Evolutionary conservation across 768 basidiomycete species (phyloP).

Genomic region (Hebeloma cylindrosporum): DNA sequence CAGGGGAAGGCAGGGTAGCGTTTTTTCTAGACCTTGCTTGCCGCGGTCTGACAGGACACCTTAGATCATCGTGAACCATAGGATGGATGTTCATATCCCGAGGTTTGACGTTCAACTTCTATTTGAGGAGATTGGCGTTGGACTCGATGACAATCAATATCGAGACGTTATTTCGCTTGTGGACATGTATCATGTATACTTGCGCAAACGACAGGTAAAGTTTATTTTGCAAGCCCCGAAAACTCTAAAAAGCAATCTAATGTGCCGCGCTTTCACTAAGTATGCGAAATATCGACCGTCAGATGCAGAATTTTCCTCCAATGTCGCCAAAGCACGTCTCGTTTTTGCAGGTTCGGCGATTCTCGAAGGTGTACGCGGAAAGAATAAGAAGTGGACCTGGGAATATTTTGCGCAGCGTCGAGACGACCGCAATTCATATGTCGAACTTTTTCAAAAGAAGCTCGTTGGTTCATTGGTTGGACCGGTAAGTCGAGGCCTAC

Average conservation of each 20-base stretch:
- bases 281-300: conserved; percentile 81
- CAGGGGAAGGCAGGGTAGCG: conserved; percentile 86
- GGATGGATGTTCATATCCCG: conserved; percentile 69
- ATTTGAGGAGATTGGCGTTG: conserved; percentile 92
- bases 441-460: conserved; percentile 81
- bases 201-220: conserved; percentile 74
- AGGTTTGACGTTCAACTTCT: conserved; percentile 84
- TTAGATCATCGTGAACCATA: conserved; percentile 82
- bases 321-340: conserved; percentile 66
- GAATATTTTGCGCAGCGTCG: conserved; percentile 83
- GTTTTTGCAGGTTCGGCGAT: conserved; percentile 82
- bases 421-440: conserved; percentile 83
- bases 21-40: conserved; percentile 6
- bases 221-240: not conserved
- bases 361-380: conserved; percentile 78
- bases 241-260: not conserved
- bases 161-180: conserved; percentile 88
- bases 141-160: conserved; percentile 92
- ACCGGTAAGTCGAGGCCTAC: conserved; percentile 51
- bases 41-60: conserved; percentile 3
- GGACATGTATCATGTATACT: conserved; percentile 96
- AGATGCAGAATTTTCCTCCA: conserved; percentile 56
- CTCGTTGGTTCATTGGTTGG: conserved; percentile 51
- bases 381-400: conserved; percentile 89
- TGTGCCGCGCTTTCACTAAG: conserved; percentile 37